Base-by-base conservation (phyloP, 331 rosid genomes). In the Quercus lobata region DNA sequence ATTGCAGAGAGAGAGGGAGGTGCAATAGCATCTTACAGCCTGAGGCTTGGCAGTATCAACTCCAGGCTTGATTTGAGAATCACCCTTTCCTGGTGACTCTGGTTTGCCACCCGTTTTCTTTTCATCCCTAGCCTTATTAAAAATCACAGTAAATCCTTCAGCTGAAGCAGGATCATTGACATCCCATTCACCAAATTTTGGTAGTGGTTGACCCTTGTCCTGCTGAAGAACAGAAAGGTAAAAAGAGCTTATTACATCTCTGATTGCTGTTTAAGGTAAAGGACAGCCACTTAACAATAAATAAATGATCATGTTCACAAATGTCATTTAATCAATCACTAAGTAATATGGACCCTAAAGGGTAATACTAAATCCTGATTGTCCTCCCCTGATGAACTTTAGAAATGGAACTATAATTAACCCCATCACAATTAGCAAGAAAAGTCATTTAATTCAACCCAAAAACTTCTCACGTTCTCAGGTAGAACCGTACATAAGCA, bases 141-240 rank as follows among this genome's bases (percentile, higher is more conserved):
- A 95, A 65, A 95, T 95, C 89, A 95, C 97, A 41, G 97, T 95
- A 86, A 92, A 95, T 49, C 99, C 97, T 87, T 95, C 99, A 44
- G 99, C 97, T 15, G 99, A 95, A 84, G 99, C 90, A 71, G 98
- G 98, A 90, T 95, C 97, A 76, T 95, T 95, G 75, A 92, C 98
- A 83, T 92, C 98, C 98, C 96, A 95, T 86, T 95, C 98, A 76
- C 98, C 98, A 74, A 95, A 92, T 84, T 95, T 95, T 35, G 98
- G 98, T 19, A 95, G 92, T 37, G 97, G 97, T 73, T 73, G 93
- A 76, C 98, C 98, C 89, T 91, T 95, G 25, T 92, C 98, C 96
- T 95, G 88, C n/a, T 69, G 27, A 41, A 69, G 27, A 44, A 68
- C 57, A 49, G 68, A 30, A 58, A 18, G 22, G 53, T 30, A 57